Base-by-base conservation (phyloP, 768 basidiomycete species). In the Lactarius hengduanensis region DNA sequence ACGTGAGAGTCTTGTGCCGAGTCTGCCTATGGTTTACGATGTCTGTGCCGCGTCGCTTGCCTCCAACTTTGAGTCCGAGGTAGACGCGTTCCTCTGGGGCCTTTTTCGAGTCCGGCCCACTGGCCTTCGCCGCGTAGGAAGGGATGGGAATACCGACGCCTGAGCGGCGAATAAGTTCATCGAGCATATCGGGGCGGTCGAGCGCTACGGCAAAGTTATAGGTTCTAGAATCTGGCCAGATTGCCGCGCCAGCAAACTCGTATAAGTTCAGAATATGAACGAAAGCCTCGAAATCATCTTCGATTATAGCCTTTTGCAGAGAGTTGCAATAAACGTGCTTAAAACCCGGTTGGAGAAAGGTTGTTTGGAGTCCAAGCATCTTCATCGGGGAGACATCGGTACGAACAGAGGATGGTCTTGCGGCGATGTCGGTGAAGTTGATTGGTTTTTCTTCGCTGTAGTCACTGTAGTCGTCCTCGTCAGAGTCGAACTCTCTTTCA, bases 31-130 rank as follows among this genome's bases (percentile, higher is more conserved):
- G 81, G 76, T n/a, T 73, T 68, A 0, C 82, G 10, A 86, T 77
- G 69, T 86, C 85, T 18, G 78, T 77, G 3, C 26, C 26, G 26
- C 84, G 78, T 71, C 87, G 87, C 77, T 85, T 86, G n/a, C 86
- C 86, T 65, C 86, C 84, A 26, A 88, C 83, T 62, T 81, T 82
- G 50, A 89, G 77, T 0, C 87, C 86, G 20, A 86, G 81, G 69
- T 88, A 88, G 0, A 82, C 47, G 18, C 61, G 65, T 40, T 22
- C 57, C 56, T 71, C 75, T 78, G 71, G 80, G 79, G 62, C 74
- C 68, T 68, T 81, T 80, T 68, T 80, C 78, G 47, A 66, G 65
- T 30, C 71, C 15, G 70, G 63, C 22, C 76, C 74, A 8, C 74
- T 72, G 11, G 74, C 74, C 2, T 73, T 73, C 16, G 74, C 80